Evolutionary conservation across 805 yeast species (phyloP).

Genomic region (Candida ponderosae): DNA sequence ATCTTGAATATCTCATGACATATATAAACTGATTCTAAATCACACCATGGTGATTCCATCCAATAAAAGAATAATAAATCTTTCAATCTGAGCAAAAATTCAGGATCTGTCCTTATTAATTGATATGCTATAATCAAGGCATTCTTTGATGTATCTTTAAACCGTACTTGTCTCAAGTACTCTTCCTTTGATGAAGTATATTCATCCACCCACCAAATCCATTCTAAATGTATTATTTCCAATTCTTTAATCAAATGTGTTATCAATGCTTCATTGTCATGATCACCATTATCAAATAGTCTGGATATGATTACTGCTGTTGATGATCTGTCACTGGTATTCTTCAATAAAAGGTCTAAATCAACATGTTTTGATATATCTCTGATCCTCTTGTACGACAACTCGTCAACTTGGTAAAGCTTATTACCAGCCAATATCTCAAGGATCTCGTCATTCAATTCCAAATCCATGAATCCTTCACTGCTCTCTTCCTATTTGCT

Average conservation of each 20-base stretch:
- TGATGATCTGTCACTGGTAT: background rate
- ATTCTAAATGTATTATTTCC: background rate
- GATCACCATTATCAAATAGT: background rate
- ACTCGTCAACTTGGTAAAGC: background rate
- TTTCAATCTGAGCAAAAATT: background rate
- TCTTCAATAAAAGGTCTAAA: too few relatives aligned
- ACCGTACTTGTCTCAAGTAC: slow-evolving; percentile 7
- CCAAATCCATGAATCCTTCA: too few relatives aligned
- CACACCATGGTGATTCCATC: slow-evolving; percentile 15
- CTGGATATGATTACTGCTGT: background rate
- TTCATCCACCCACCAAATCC: slow-evolving; percentile 15
- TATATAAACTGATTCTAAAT: background rate
- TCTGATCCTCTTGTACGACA: too few relatives aligned
- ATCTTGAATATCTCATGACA: slow-evolving; percentile 1
- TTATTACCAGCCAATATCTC: background rate
- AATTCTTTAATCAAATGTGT: background rate
- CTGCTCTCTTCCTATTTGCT: too few relatives aligned
- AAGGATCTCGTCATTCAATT: too few relatives aligned
- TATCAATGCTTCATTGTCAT: too few relatives aligned
- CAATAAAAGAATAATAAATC: background rate
- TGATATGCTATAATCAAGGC: background rate
- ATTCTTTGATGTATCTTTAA: slow-evolving; percentile 3
- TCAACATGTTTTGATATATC: background rate
- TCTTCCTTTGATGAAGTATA: slow-evolving; percentile 4
- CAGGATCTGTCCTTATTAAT: too few relatives aligned